Conservation (phyloP, 306 rosid genomes). For the Castanea crenata region DNA sequence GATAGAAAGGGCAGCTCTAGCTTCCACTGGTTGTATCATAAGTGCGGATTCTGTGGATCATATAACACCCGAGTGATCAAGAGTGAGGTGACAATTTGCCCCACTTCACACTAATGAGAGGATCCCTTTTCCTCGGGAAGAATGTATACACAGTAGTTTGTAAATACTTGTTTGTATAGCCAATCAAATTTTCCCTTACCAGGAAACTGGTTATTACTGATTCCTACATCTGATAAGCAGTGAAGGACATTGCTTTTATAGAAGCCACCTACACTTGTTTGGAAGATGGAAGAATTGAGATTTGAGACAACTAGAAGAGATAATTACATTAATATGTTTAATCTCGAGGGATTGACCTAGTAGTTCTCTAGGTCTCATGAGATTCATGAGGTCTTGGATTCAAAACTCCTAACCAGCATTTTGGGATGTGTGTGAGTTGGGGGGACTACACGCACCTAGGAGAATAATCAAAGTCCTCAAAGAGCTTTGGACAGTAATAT, state of each 20-base stretch:
- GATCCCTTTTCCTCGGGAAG: background rate
- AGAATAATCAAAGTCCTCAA: no score
- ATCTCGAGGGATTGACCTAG: no score
- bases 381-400: no score
- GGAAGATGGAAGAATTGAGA: background rate
- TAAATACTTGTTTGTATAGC: conserved; percentile 59
- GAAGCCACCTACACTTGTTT: conserved; percentile 20
- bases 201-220: conserved; percentile 23
- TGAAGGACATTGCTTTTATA: conserved; percentile 24
- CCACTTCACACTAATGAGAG: conserved; percentile 30
- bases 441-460: no score
- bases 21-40: conserved; percentile 96
- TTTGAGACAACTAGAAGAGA: background rate
- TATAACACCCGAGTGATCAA: conserved; percentile 94
- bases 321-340: no score
- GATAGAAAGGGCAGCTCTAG: conserved; percentile 69
- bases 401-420: no score
- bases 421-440: no score
- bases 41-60: conserved; percentile 86
- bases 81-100: conserved; percentile 57
- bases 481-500: no score
- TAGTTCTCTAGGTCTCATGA: no score
- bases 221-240: conserved; percentile 26
- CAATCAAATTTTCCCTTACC: conserved; percentile 49
- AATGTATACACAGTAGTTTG: conserved; percentile 34